Evolutionary conservation across 371 early-diverging fungal species (phyloP), one percentile per base, ranked within the genome.

Genomic region (Apophysomyces elegans): DNA sequence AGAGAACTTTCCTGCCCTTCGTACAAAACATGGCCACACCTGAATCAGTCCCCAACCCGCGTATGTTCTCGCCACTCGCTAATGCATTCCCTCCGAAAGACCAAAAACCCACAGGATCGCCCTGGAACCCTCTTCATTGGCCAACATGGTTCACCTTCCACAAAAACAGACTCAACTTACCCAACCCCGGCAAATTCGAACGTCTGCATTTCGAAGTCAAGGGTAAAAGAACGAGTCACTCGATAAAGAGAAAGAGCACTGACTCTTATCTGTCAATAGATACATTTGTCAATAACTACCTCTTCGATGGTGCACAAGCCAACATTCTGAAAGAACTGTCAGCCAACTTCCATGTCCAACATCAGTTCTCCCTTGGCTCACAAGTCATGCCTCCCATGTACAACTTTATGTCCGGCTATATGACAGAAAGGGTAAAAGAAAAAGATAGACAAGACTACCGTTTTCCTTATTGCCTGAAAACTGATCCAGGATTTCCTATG

Each of bases 301-400:
- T 93, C 70, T 94, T 98, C 74, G 98, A 99, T 68, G 99, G 99
- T 66, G 97, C 92, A 37, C 93, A 94, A 69, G 92, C 96, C 63
- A 97, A 97, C 72, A 86, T 97, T 69, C 88, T 91, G 47, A 95
- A 95, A 74, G 87, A 92, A 50, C 84, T 96, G 74, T 94, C 94
- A 58, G 93, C 84, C 64, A 93, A 93, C 83, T 96, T 99, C 85
- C 96, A 96, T 72, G 93, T 95, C 56, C 88, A 91, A 62, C 98
- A 99, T 84, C 89, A 92, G 47, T 91, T 98, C 79, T 85, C 90
- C 44, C 90, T 97, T 76, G 98, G 95, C 5, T 88, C 94, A 58
- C 85, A 91, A 47, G 86, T 87, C 37, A 81, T 85, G 65, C 97
- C 97, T 39, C 90, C 95, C 16, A 83, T 84, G 77, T 98, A 96